phyloP scores from a whole-genome alignment of 768 basidiomycete genomes.

The Calocybe cyanea region DNA sequence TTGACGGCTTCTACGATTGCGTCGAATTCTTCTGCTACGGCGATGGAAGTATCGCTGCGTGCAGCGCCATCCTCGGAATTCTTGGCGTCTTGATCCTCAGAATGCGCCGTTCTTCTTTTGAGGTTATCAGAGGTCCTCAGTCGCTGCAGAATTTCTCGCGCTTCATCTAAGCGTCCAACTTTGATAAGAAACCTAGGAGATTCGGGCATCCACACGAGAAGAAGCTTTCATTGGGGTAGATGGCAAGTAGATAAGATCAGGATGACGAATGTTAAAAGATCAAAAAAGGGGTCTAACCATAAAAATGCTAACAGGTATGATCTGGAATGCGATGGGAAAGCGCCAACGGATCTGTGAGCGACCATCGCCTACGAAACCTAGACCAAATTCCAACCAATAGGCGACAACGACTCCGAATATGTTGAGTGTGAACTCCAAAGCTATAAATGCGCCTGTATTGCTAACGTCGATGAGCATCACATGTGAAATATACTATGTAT shows the following conservation, averaged over 20 bases:
- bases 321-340: slow-evolving; percentile 44
- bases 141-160: slow-evolving; percentile 29
- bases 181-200: slow-evolving; percentile 36
- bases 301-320: slow-evolving; percentile 35
- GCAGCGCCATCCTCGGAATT: too few relatives aligned
- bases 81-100: too few relatives aligned
- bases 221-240: slow-evolving; percentile 8
- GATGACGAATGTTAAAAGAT: not conserved
- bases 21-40: slow-evolving; percentile 29
- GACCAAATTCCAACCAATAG: slow-evolving; percentile 43
- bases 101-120: too few relatives aligned
- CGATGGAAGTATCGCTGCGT: slow-evolving; percentile 15
- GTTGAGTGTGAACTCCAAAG: slow-evolving; percentile 38
- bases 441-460: slow-evolving; percentile 36
- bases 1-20: slow-evolving; percentile 34
- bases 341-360: slow-evolving; percentile 32
- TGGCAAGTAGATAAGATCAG: not conserved
- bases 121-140: slow-evolving; percentile 23
- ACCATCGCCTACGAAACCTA: slow-evolving; percentile 41
- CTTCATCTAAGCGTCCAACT: slow-evolving; percentile 34
- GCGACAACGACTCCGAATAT: slow-evolving; percentile 41
- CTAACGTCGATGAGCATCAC: too few relatives aligned
- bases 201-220: slow-evolving; percentile 38
- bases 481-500: too few relatives aligned
- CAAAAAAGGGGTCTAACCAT: slow-evolving; percentile 22